A percentile compares a stretch with the other conserved stretches of the same genome.
phyloP scores from a whole-genome alignment of 805 yeast genomes.

The Peterozyma xylosa region DNA sequence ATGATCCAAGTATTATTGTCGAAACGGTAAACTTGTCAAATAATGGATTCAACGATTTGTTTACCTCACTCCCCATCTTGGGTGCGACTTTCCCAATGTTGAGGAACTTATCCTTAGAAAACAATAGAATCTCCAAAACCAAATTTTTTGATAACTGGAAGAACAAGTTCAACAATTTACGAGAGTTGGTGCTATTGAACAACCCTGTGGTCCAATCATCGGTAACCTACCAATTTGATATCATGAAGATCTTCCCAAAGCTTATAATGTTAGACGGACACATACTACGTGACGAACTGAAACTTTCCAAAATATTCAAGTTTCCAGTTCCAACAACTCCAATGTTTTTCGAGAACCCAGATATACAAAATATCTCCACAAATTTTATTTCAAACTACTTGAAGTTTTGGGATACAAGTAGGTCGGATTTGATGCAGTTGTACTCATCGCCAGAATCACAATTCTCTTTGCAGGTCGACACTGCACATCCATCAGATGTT shows the following conservation, averaged over 20 bases:
- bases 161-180: slow-evolving; percentile 60
- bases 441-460: slow-evolving; percentile 73
- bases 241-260: slow-evolving; percentile 72
- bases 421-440: slow-evolving; percentile 60
- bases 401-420: slow-evolving; percentile 73
- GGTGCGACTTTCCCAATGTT: slow-evolving; percentile 70
- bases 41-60: slow-evolving; percentile 58
- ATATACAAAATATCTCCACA: slow-evolving; percentile 64
- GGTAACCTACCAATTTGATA: slow-evolving; percentile 46
- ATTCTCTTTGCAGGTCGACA: slow-evolving; percentile 74
- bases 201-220: slow-evolving; percentile 58
- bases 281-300: slow-evolving; percentile 65
- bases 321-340: slow-evolving; percentile 51
- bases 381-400: slow-evolving; percentile 70
- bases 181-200: slow-evolving; percentile 71
- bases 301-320: slow-evolving; percentile 39
- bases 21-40: slow-evolving; percentile 65
- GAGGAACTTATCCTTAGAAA: slow-evolving; percentile 71
- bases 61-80: slow-evolving; percentile 48
- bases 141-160: slow-evolving; percentile 68
- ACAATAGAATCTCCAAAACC: slow-evolving; percentile 57
- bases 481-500: slow-evolving; percentile 32
- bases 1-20: slow-evolving; percentile 36
- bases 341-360: slow-evolving; percentile 76
- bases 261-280: slow-evolving; percentile 73